These are phyloP conservation scores for Penicillium sp. DNA, from an alignment of 2,329 filamentous ascomycete genomes.

Conservation along the genomic window DNA sequence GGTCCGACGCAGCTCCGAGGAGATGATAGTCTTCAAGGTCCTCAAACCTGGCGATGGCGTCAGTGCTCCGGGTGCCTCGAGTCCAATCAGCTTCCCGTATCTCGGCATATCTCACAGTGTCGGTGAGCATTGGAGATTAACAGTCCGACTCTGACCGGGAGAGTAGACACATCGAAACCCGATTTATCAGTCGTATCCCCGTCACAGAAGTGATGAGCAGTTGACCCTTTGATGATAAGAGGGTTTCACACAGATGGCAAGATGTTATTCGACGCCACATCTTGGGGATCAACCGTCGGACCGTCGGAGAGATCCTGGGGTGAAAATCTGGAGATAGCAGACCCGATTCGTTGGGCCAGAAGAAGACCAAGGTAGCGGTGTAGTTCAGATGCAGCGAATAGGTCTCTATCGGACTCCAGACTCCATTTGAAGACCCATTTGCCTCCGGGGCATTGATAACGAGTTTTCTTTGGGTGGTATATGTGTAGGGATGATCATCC, in stretches of 20 bases:
- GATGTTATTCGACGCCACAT: neutral
- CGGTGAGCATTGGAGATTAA: neutral
- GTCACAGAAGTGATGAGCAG: neutral
- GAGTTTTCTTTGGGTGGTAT: neutral
- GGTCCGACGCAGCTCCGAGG: conserved; percentile 1
- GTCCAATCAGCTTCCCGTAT: conserved; percentile 1
- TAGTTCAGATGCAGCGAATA: conserved; percentile 2
- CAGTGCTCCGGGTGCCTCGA: neutral
- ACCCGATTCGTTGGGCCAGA: neutral
- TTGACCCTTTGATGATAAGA: conserved; percentile 10
- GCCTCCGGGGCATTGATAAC: conserved; percentile 3
- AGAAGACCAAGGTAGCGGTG: conserved; percentile 5
- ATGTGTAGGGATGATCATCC: conserved; percentile 1
- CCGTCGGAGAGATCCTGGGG: conserved; percentile 17
- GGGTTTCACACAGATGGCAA: neutral
- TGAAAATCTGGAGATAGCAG: conserved; percentile 23
- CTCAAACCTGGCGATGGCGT: conserved; percentile 6
- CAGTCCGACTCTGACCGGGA: neutral
- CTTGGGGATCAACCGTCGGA: conserved; percentile 17
- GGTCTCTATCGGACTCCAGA: neutral
- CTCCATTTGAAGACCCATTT: neutral
- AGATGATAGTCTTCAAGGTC: neutral
- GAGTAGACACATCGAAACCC: conserved; percentile 3
- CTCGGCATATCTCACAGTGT: neutral
- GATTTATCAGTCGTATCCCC: conserved; percentile 4